These are phyloP conservation scores for Meira miltonrushii DNA, from an alignment of 1,284 basidiomycete genomes.

Conservation along the genomic window DNA sequence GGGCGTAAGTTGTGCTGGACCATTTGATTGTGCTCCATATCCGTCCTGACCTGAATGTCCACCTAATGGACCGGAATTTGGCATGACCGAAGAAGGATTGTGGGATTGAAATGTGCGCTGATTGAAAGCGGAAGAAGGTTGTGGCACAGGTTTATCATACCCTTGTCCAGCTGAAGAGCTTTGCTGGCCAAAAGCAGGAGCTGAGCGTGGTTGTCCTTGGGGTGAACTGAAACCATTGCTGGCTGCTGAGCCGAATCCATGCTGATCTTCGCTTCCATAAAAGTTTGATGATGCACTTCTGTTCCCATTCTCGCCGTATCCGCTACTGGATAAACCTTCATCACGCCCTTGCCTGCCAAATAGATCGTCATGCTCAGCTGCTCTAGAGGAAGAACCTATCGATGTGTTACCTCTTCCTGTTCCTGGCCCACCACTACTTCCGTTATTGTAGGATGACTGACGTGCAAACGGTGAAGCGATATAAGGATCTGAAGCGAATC, in stretches of 20 bases:
- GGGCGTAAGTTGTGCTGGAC: slow-evolving; percentile 18
- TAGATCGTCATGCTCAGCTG: background rate
- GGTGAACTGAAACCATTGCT: background rate
- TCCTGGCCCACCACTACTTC: background rate
- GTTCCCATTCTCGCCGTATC: background rate
- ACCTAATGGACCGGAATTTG: background rate
- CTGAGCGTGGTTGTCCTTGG: background rate
- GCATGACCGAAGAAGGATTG: slow-evolving; percentile 11
- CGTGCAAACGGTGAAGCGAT: slow-evolving; percentile 9
- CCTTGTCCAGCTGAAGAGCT: no score
- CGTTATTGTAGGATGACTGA: background rate
- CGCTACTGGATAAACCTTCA: background rate
- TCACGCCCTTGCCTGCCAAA: background rate
- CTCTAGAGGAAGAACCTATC: background rate
- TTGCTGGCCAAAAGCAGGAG: background rate
- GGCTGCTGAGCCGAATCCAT: background rate
- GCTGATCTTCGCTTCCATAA: no score
- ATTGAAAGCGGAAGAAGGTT: slow-evolving; percentile 8
- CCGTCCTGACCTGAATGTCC: background rate
- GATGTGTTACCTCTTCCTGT: background rate
- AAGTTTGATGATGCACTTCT: background rate
- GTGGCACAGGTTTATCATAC: slow-evolving; percentile 1
- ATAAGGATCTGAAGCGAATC: slow-evolving; percentile 7
- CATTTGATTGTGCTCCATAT: background rate
- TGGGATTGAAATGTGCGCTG: slow-evolving; percentile 12